Percentiles rank a stretch among this genome's conserved stretches.
Conservation (phyloP, 2,329 filamentous ascomycete species). For the Metarhizium humberi region DNA sequence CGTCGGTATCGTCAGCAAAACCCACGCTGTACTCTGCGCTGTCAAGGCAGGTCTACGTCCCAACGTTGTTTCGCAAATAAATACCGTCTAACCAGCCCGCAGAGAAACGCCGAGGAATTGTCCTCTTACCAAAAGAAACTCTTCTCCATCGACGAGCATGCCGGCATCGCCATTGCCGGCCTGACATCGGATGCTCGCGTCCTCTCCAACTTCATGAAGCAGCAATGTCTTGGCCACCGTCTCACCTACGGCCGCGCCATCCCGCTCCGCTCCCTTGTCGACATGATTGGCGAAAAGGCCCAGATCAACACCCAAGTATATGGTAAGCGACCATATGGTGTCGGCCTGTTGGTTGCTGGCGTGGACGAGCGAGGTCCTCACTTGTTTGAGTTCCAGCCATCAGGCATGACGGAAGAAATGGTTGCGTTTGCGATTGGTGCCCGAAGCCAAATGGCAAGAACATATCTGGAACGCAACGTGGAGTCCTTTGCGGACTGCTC, state of each 20-base stretch:
- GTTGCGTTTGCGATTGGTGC: constrained; percentile 91
- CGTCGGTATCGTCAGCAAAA: constrained; percentile 95
- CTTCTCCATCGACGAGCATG: constrained; percentile 91
- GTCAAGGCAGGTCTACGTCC: constrained; percentile 62
- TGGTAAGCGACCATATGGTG: constrained; percentile 91
- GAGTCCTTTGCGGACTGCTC: constrained; percentile 69
- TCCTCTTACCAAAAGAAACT: constrained; percentile 99
- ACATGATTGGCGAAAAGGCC: constrained; percentile 89
- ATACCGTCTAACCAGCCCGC: constrained; percentile 4
- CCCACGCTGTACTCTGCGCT: constrained; percentile 89
- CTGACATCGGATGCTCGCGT: constrained; percentile 96
- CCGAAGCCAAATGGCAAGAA: constrained; percentile 92
- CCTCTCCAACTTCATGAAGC: constrained; percentile 99
- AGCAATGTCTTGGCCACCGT: constrained; percentile 91
- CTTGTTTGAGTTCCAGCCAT: constrained; percentile 96
- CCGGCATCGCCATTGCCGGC: constrained; percentile 90
- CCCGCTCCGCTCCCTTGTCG: constrained; percentile 78
- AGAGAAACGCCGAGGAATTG: constrained; percentile 98
- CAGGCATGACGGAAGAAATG: constrained; percentile 96
- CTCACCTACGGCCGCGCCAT: constrained; percentile 94
- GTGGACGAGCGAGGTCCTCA: constrained; percentile 92
- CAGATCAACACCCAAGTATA: constrained; percentile 98
- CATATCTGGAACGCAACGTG: constrained; percentile 88
- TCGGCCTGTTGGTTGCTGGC: constrained; percentile 84
- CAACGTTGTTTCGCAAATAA: background rate